Percentiles rank a stretch among this genome's conserved stretches.
Evolutionary conservation across 805 yeast species (phyloP).

Genomic region (Kockiozyma suomiensis): DNA sequence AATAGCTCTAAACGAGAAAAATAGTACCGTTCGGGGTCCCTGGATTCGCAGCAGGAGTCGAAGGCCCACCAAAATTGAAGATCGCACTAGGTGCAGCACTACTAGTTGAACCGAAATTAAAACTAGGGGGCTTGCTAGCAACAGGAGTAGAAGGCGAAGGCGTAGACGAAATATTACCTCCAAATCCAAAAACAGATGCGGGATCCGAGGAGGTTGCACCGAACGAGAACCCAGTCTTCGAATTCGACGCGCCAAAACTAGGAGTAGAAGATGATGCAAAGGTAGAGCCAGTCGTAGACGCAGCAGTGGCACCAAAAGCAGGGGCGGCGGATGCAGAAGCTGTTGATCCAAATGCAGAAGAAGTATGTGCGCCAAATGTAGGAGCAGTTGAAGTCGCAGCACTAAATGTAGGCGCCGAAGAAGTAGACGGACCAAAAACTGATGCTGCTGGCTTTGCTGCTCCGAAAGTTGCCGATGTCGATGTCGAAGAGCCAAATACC

Average conservation of each 20-base stretch:
- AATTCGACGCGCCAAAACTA: conserved; percentile 1
- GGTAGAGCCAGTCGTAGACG: neutral
- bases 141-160: conserved; percentile 14
- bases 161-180: conserved; percentile 2
- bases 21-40: neutral
- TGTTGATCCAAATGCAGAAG: neutral
- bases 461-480: neutral
- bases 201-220: conserved; percentile 23
- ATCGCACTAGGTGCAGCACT: neutral
- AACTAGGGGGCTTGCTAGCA: neutral
- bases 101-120: conserved; percentile 2
- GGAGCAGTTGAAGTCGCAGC: neutral
- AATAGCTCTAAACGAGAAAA: neutral
- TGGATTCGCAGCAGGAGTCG: neutral
- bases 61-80: neutral
- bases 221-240: conserved; percentile 12
- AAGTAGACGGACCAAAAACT: neutral
- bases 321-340: neutral
- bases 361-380: neutral
- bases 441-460: neutral
- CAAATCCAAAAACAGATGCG: conserved; percentile 31
- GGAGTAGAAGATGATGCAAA: neutral
- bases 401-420: conserved; percentile 13
- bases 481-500: neutral
- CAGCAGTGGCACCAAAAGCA: neutral